These are phyloP conservation scores for Astrephomene gubernaculifera DNA, from an alignment of 139 green algal genomes.

Conservation along the genomic window DNA sequence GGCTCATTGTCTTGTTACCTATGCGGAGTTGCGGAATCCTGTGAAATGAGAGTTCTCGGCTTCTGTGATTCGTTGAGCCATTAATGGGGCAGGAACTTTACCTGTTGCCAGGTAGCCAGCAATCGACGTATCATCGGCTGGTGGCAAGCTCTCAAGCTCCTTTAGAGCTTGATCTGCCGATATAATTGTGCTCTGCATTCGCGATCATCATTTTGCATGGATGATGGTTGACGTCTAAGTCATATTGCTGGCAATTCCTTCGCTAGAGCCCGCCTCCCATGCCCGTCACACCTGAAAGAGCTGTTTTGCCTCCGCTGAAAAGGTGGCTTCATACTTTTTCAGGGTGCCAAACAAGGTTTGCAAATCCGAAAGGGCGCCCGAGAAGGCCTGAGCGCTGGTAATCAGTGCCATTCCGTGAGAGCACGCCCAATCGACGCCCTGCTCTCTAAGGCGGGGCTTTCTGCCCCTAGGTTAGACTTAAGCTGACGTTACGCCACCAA, in stretches of 20 bases:
- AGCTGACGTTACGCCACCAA: too few relatives aligned
- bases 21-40: too few relatives aligned
- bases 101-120: conserved; percentile 28
- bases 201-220: too few relatives aligned
- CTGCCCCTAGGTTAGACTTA: too few relatives aligned
- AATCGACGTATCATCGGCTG: background rate
- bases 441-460: background rate
- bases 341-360: background rate
- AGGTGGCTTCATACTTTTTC: conserved; percentile 36
- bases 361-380: background rate
- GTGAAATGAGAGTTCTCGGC: too few relatives aligned
- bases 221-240: too few relatives aligned
- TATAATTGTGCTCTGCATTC: background rate
- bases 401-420: background rate
- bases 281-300: conserved; percentile 18
- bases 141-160: conserved; percentile 21
- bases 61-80: too few relatives aligned
- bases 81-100: too few relatives aligned
- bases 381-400: background rate
- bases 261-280: too few relatives aligned
- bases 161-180: background rate
- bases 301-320: conserved; percentile 29
- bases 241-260: too few relatives aligned
- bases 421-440: background rate
- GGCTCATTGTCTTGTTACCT: conserved; percentile 39